Evolutionary conservation across 169 alveolate species (phyloP).

Genomic region (Ichthyophthirius multifiliis): DNA sequence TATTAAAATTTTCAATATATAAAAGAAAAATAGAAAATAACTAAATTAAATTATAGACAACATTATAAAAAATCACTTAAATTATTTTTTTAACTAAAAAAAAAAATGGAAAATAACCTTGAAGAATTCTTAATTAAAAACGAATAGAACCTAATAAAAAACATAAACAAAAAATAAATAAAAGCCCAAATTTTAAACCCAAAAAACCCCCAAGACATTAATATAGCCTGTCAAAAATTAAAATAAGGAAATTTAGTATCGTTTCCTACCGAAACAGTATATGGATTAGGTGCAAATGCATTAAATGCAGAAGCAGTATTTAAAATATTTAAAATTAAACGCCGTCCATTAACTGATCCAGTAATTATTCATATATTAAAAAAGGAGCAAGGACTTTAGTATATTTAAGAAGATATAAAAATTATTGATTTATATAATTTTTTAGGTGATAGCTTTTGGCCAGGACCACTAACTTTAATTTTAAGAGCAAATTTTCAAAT

Average conservation of each 20-base stretch:
- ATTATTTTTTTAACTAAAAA: too few species aligned
- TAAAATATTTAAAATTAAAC: slow-evolving; percentile 88
- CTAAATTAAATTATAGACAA: too few species aligned
- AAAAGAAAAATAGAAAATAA: too few species aligned
- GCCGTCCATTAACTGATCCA: slow-evolving; percentile 95
- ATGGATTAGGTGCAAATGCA: slow-evolving; percentile 97
- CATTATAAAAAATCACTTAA: too few species aligned
- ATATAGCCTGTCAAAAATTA: background rate
- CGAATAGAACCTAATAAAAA: too few species aligned
- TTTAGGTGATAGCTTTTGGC: slow-evolving; percentile 88
- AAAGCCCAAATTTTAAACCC: background rate
- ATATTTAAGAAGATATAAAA: slow-evolving; percentile 70
- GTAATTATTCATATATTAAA: slow-evolving; percentile 91
- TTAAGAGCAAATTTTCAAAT: slow-evolving; percentile 74
- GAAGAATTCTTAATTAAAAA: too few species aligned
- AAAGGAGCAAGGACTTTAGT: slow-evolving; percentile 72
- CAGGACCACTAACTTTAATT: slow-evolving; percentile 95
- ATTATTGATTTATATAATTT: slow-evolving; percentile 57
- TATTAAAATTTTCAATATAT: too few species aligned
- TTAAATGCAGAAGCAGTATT: slow-evolving; percentile 83
- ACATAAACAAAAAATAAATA: background rate
- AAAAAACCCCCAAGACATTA: background rate
- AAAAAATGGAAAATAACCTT: too few species aligned
- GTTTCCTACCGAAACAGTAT: slow-evolving; percentile 97
- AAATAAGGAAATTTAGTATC: slow-evolving; percentile 88